Base-by-base conservation (phyloP, 805 yeast genomes). In the Zygotorulaspora chibaensis region DNA sequence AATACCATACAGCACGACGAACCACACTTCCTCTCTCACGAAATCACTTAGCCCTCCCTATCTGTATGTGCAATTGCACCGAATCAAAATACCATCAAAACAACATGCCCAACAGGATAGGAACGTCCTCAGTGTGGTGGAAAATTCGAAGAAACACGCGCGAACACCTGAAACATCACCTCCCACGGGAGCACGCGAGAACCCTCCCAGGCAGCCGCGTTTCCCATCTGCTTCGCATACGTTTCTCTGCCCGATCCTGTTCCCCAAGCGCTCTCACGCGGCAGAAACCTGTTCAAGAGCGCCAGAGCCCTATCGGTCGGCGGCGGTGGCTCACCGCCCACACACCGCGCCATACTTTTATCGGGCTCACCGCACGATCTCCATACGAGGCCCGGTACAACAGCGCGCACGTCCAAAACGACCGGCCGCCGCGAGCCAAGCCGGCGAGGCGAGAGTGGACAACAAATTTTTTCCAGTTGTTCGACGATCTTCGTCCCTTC, bases 11-110 rank as follows among this genome's bases (percentile, higher is more conserved):
- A 33, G 20, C 36, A 33, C 36, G 20, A 17, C 36, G 20, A 33
- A 33, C 36, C 16, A 6, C 28, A 17, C 23, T 38, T 30, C 41
- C 41, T 38, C 39, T 13, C 16, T 35, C 37, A 30, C 31, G 17
- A n/a, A 25, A 36, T 11, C 15, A 27, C 29, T 16, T 36, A 18
- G 20, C 7, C 12, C 12, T 20, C 20, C 18, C 15, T 28, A 23
- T 17, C 30, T 20, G n/a, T 33, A 16, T 16, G 17, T 41, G 34
- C 11, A 23, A 9, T n/a, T 40, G 13, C 25, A 36, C 27, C 25
- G 18, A 33, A 40, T 38, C 20, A 38, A 15, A 20, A 20, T 20
- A 8, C 33, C 33, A 29, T 13, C 33, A 29, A 29, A 20, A 20
- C 25, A 20, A 20, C 25, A 20, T 20, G 25, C 25, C 25, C 25